Percentiles rank a stretch among this genome's conserved stretches.
Conservation (phyloP, 108 stramenopile species). For the Pseudonitzschia multiseries region DNA sequence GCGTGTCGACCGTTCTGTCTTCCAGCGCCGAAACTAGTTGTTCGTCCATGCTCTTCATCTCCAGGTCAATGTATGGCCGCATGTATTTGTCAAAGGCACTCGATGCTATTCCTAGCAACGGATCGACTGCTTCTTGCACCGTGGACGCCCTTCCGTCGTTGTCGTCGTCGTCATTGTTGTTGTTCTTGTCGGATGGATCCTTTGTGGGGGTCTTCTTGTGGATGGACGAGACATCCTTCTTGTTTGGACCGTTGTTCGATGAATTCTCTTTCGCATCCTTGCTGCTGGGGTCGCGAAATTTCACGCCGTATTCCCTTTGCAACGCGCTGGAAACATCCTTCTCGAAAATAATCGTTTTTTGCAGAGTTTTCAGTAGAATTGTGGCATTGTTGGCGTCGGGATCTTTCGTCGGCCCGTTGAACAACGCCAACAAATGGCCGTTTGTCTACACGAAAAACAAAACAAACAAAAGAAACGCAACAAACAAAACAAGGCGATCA, state of each 20-base stretch:
- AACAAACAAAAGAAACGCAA: too few relatives aligned
- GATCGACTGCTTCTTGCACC: slow-evolving; percentile 50
- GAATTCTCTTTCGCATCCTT: slow-evolving; percentile 25
- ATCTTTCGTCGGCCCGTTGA: slow-evolving; percentile 48
- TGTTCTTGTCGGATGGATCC: slow-evolving; percentile 36
- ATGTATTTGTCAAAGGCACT: slow-evolving; percentile 95
- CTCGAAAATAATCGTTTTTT: slow-evolving; percentile 94
- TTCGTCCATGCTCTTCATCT: slow-evolving; percentile 91
- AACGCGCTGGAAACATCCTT: slow-evolving; percentile 89
- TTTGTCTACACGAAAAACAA: slow-evolving; percentile 30
- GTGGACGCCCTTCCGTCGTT: slow-evolving; percentile 41
- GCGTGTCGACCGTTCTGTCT: slow-evolving; percentile 86
- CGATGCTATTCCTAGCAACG: slow-evolving; percentile 79
- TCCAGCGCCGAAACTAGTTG: slow-evolving; percentile 65
- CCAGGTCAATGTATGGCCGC: slow-evolving; percentile 93
- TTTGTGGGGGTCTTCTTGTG: background rate
- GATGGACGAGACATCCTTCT: slow-evolving; percentile 23
- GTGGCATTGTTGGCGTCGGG: slow-evolving; percentile 83
- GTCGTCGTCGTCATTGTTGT: slow-evolving; percentile 2
- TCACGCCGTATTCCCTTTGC: slow-evolving; percentile 65
- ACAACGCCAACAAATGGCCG: slow-evolving; percentile 46
- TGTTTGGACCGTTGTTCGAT: slow-evolving; percentile 24
- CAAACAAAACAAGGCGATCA: too few relatives aligned
- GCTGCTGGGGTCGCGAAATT: slow-evolving; percentile 38
- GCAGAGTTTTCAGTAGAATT: slow-evolving; percentile 90